These are phyloP conservation scores for Raphanus raphanistrum DNA, from an alignment of 345 rosid species.

Conservation along the genomic window DNA sequence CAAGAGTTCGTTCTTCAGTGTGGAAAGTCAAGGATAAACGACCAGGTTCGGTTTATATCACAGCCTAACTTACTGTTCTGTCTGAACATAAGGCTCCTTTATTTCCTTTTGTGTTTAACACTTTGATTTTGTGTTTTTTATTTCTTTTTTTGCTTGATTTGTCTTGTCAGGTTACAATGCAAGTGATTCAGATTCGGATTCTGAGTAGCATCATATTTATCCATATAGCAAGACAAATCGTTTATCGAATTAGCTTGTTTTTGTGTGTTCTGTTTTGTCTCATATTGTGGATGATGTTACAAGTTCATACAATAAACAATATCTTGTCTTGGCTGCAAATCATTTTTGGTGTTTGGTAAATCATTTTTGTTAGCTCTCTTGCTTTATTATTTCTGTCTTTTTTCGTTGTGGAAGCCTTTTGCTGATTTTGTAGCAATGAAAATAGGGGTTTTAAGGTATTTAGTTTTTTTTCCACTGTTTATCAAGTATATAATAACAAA, in stretches of 20 bases:
- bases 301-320: neutral
- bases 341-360: neutral
- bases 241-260: constrained; percentile 7
- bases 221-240: neutral
- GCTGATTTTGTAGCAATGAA: no score
- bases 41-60: constrained; percentile 57
- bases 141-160: neutral
- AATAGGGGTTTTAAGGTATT: neutral
- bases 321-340: neutral
- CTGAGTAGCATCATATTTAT: neutral
- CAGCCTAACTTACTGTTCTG: neutral
- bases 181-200: constrained; percentile 88
- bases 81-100: neutral
- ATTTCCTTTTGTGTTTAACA: neutral
- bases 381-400: neutral
- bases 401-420: no score
- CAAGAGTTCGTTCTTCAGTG: constrained; percentile 68
- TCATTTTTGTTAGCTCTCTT: no score
- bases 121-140: neutral
- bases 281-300: constrained; percentile 10
- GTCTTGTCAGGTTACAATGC: constrained; percentile 73
- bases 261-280: neutral
- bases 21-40: constrained; percentile 87
- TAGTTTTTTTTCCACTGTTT: neutral
- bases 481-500: neutral